Percentiles rank a stretch among this genome's conserved stretches.
Evolutionary conservation across 768 basidiomycete species (phyloP).

Genomic region (Suillus brevipes): DNA sequence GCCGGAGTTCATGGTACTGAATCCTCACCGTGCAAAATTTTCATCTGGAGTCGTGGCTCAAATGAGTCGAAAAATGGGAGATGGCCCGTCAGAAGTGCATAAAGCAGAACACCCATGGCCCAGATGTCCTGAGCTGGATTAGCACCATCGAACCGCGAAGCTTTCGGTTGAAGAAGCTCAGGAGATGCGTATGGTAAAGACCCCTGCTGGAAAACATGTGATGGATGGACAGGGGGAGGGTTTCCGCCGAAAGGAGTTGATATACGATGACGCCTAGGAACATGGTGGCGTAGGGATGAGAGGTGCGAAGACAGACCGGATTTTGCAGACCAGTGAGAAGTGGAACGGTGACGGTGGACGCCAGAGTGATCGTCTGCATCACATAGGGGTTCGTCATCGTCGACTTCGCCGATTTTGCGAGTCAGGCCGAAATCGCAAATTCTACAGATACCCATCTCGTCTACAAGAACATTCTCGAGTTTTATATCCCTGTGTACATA

Average conservation of each 20-base stretch:
- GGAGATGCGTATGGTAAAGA: constrained; percentile 91
- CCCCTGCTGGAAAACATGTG: constrained; percentile 63
- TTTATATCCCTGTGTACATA: constrained; percentile 95
- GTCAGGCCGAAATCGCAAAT: constrained; percentile 87
- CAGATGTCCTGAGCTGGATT: constrained; percentile 90
- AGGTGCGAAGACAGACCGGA: constrained; percentile 11
- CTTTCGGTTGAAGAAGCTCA: constrained; percentile 73
- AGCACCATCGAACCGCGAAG: constrained; percentile 27
- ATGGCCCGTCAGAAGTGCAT: constrained; percentile 79
- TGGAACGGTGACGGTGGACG: constrained; percentile 27
- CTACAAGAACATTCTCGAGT: constrained; percentile 93
- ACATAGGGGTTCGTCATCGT: constrained; percentile 34
- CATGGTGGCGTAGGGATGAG: constrained; percentile 33
- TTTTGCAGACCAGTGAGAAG: constrained; percentile 25
- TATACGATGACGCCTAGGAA: constrained; percentile 49
- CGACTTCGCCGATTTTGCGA: constrained; percentile 55
- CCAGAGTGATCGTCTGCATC: constrained; percentile 14
- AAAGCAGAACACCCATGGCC: constrained; percentile 91
- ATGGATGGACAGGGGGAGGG: constrained; percentile 31
- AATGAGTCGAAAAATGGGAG: constrained; percentile 89
- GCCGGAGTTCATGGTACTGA: constrained; percentile 14
- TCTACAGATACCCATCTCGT: constrained; percentile 84
- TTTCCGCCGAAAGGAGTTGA: constrained; percentile 42
- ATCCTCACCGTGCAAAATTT: constrained; percentile 78
- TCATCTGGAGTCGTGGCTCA: constrained; percentile 89